Evolutionary conservation across 768 basidiomycete species (phyloP), one percentile per base, ranked within the genome.

Genomic region (Tubosaeta sp.): DNA sequence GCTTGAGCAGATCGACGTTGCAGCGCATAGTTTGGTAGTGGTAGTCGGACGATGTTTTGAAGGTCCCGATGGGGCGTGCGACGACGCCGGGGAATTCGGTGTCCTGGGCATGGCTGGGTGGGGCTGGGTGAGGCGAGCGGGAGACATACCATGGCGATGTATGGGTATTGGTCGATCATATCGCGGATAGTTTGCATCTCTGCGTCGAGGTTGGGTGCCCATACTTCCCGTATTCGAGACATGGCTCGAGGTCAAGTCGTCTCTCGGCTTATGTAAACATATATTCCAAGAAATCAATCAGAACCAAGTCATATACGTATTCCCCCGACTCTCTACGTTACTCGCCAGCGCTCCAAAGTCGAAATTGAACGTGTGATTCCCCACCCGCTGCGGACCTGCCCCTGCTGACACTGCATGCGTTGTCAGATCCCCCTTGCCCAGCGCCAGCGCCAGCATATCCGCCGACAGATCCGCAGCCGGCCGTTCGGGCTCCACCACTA

Each of bases 1-100:
- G 90, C 75, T 92, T 93, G 59, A 99, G 80, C 45, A 98, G 76
- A 78, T 99, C 97, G 63, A 98, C 97, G 71, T 99, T 99, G 75
- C 95, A 97, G 55, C 97, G 86, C 89, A 99, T 95, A 2, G 97
- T 99, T 71, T 99, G 97, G 71, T 97, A 99, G 72, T 98, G 95
- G 66, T 97, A 98, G 72, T 99, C 97, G 19, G 93, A 93, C 11
- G 93, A 92, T 0, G 94, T 95, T 70, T 92, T 93, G 78, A 97
- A 98, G 32, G 85, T 77, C 6, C 97, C 97, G 63, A 99, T 95
- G 3, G 97, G 97, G 17, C 97, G 83, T 4, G 95, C 97, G 50
- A 99, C 97, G 39, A 97, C 94, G 9, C 97, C 97, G 32, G 97
- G 97, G 70, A 98, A 98, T 68, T 99, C 97, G 48, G 97, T 97